Base-by-base conservation (phyloP, 2,329 filamentous ascomycete species). In the Neocatenulostroma microsporum region DNA sequence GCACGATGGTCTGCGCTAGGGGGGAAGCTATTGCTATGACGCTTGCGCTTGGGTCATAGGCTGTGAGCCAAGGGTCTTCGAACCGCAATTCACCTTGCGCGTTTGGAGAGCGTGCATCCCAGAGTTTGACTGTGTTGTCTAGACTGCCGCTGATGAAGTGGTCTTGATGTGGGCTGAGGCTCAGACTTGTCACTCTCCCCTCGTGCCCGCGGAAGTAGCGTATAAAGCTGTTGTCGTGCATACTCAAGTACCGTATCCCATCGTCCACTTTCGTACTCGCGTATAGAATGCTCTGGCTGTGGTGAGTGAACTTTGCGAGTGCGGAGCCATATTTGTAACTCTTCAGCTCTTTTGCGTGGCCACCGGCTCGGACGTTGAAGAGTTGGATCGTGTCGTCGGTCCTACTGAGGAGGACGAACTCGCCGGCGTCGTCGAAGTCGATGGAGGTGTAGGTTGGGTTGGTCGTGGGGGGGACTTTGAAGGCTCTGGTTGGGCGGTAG, bases 311-410 rank as follows among this genome's bases (percentile, higher is more conserved):
- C 51, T 85, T 83, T 24, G 91, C 91, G 38, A 95, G 74, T 58
- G 94, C 91, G 13, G 86, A 87, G 41, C 91, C 91, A 54, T 98
- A 98, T 60, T 98, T 98, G 58, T 96, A 94, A 64, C 84, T 93
- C 34, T 93, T 79, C 30, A 95, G 73, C 41, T 81, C 82, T 66
- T 96, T 96, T 7, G 86, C 84, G 50, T 87, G 81, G 42, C 84
- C 83, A 4, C 91, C 91, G 47, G 94, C 87, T 54, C 83, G 84
- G 45, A 94, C 82, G 54, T 91, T 94, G 67, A 93, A 98, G 21
- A 98, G 80, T 56, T 96, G 88, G 45, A 98, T 84, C 3, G 85
- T 93, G 60, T 95, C 88, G 62, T 98, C 91, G 66, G 85, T 87
- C 49, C 88, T 84, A 4, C 87, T 85, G 0, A 88, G 84, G 63